A percentile compares a stretch with the other conserved stretches of the same genome.
Conservation (phyloP, 345 rosid genomes). For the Conringia planisiliqua region DNA sequence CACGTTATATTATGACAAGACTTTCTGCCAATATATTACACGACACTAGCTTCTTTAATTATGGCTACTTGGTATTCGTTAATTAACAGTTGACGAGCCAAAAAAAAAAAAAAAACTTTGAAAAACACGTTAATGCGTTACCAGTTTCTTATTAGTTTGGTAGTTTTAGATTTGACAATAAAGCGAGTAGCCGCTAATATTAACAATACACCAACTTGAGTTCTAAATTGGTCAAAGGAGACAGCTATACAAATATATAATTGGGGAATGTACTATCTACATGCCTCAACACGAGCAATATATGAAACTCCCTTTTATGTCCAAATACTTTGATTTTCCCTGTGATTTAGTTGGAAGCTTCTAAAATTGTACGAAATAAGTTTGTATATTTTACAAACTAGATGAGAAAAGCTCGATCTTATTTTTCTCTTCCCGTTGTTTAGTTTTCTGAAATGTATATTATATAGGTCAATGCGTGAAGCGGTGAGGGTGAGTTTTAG, state of each 20-base stretch:
- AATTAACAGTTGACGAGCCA: background rate
- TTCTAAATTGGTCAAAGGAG: conserved; percentile 12
- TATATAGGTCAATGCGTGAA: conserved; percentile 3
- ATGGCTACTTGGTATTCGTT: no score
- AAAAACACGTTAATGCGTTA: conserved; percentile 5
- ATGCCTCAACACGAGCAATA: conserved; percentile 5
- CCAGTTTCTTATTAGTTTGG: background rate
- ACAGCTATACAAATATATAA: conserved; percentile 2
- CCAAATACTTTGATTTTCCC: background rate
- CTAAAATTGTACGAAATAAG: background rate
- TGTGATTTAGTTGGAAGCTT: background rate
- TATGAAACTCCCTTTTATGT: background rate
- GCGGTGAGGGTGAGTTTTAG: conserved; percentile 8
- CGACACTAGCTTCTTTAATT: no score
- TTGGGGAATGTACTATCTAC: background rate
- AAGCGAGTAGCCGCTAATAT: conserved; percentile 6
- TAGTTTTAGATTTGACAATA: conserved; percentile 9
- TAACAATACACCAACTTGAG: conserved; percentile 25
- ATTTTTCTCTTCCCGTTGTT: background rate
- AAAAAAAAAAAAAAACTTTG: background rate
- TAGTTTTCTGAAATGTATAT: background rate
- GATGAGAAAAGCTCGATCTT: background rate
- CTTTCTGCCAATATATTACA: no score
- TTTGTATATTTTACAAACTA: background rate
- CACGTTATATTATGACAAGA: no score